Percentiles rank a stretch among this genome's conserved stretches.
phyloP scores from a whole-genome alignment of 345 rosid genomes.

The Ceriops decandra region DNA sequence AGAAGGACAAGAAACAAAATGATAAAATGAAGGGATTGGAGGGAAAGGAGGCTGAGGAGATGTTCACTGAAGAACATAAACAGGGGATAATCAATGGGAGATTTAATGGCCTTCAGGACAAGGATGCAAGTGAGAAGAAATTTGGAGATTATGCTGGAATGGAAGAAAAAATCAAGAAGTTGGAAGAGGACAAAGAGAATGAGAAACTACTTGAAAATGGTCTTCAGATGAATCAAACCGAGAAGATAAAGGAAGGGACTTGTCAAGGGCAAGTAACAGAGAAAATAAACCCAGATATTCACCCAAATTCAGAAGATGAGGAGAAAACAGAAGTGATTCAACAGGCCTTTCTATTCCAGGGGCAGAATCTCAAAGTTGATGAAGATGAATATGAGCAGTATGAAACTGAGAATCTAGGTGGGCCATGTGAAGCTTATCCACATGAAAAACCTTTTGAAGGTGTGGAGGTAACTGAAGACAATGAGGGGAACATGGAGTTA shows the following conservation, averaged over 20 bases:
- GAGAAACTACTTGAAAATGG: conserved; percentile 9
- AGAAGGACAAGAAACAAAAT: conserved; percentile 19
- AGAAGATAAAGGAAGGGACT: neutral
- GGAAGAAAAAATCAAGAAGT: conserved; percentile 19
- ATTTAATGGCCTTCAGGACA: conserved; percentile 14
- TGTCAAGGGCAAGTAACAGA: conserved; percentile 9
- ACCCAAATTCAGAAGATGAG: conserved; percentile 31
- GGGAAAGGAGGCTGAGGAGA: conserved; percentile 5
- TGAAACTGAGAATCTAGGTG: conserved; percentile 17
- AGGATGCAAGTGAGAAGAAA: conserved; percentile 15
- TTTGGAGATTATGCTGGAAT: conserved; percentile 13
- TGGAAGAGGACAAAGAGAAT: neutral
- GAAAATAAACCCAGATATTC: conserved; percentile 31
- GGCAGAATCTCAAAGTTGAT: conserved; percentile 18
- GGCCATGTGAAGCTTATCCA: conserved; percentile 25
- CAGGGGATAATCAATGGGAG: conserved; percentile 19
- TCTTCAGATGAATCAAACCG: conserved; percentile 14
- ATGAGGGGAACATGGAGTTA: conserved; percentile 23
- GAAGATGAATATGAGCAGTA: conserved; percentile 25
- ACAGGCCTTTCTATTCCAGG: conserved; percentile 23
- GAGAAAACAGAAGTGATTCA: conserved; percentile 20
- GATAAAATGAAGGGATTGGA: conserved; percentile 6
- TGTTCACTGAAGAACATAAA: conserved; percentile 12
- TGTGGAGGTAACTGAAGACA: conserved; percentile 23
- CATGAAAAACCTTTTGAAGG: conserved; percentile 23